Evolutionary conservation across 192 early-diverging fungal species (phyloP), one percentile per base, ranked within the genome.

Genomic region (Pilobolus umbonatus): DNA sequence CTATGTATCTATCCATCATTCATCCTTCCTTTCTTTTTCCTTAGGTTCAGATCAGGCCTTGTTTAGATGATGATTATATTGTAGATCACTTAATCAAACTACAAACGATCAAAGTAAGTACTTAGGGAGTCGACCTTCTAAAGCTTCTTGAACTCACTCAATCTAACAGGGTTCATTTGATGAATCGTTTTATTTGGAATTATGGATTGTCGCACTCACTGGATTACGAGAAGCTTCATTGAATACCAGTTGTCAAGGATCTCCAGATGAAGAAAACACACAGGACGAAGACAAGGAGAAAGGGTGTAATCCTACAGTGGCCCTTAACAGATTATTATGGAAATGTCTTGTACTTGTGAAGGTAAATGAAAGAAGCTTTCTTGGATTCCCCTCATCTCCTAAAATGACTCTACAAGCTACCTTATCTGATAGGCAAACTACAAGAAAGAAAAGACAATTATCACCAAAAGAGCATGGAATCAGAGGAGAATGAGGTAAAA

Each of bases 171-270:
- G 65, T 4, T 45, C 61, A 4, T 69, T 62, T 71, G 72, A 76
- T 64, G 68, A 64, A 30, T 61, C 61, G 1, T 74, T 76, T 60
- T 76, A 70, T 51, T 38, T 74, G 11, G 71, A 76, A 38, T 38
- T 76, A 26, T 73, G 71, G 75, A 35, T 76, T 9, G 36, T 68
- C 1, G 64, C 67, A 24, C 43, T 76, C 21, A 76, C 71, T 12
- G 75, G 75, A 31, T 52, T 76, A 17, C 63, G 72, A 10, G 75
- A 76, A 46, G 67, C 66, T n/a, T 61, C 46, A 9, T 34, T 65
- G 12, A 50, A 48, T 29, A 65, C 64, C 35, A 53, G 47, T 15
- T 65, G 64, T 28, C 55, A 65, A 21, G 44, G 39, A 5, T 39
- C 15, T 5, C 29, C 56, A 5, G 25, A 1, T 8, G 46, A 49